Evolutionary conservation across 208 protist genomes (phyloP).

Genomic region (Acanthamoeba lenticulata): DNA sequence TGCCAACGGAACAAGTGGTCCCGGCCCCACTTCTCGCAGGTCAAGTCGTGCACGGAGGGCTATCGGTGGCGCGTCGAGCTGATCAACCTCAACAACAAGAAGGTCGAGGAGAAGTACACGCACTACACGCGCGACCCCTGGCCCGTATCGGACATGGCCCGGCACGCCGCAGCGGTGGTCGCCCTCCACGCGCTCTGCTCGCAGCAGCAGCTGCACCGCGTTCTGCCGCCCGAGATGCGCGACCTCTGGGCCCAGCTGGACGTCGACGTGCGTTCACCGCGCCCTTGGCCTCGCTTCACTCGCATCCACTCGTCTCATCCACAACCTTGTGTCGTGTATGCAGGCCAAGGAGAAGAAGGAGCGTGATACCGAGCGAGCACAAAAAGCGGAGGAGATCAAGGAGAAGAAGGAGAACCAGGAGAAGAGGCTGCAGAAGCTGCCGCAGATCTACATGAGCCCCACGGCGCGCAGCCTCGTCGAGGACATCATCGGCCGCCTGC

Average conservation of each 20-base stretch:
- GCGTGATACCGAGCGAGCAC: background rate
- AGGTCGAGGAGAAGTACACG: slow-evolving; percentile 53
- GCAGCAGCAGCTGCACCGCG: background rate
- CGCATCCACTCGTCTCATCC: background rate
- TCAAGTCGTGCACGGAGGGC: background rate
- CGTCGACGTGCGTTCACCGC: background rate
- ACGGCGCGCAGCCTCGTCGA: slow-evolving; percentile 60
- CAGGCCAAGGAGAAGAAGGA: slow-evolving; percentile 66
- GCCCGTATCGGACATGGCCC: slow-evolving; percentile 42
- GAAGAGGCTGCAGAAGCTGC: slow-evolving; percentile 65
- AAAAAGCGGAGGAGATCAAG: slow-evolving; percentile 40
- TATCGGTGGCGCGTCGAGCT: slow-evolving; percentile 39
- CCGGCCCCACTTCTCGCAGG: slow-evolving; percentile 15
- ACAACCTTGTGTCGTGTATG: background rate
- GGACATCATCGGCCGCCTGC: slow-evolving; percentile 31
- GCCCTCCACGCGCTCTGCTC: slow-evolving; percentile 57
- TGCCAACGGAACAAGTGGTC: slow-evolving; percentile 69
- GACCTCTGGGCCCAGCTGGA: slow-evolving; percentile 56
- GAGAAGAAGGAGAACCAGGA: slow-evolving; percentile 68
- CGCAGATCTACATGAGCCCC: slow-evolving; percentile 66
- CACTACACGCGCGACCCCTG: slow-evolving; percentile 36
- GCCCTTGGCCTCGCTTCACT: background rate
- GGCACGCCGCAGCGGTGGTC: slow-evolving; percentile 28
- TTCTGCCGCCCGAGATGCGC: slow-evolving; percentile 59
- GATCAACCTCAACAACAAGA: slow-evolving; percentile 68